Evolutionary conservation across 495 filamentous ascomycete genomes (phyloP).

Genomic region (Hypoxylon cercidicola): DNA sequence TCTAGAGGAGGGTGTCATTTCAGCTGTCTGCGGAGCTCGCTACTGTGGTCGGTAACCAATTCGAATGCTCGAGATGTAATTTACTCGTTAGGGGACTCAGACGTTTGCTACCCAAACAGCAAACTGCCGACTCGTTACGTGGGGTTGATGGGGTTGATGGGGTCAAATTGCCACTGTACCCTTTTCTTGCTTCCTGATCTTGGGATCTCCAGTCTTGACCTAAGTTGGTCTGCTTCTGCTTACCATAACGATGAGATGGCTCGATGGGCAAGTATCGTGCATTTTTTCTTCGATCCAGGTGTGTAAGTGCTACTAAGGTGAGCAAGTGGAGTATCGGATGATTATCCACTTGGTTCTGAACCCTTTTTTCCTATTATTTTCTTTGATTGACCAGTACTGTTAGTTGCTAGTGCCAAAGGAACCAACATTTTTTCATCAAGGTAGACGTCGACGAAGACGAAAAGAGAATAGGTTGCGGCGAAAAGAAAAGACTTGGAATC

Average conservation of each 20-base stretch:
- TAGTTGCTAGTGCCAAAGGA: neutral
- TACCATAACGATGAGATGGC: too few species aligned
- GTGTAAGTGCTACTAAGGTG: slow-evolving; percentile 12
- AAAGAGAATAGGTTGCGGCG: slow-evolving; percentile 32
- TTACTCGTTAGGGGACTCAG: slow-evolving; percentile 17
- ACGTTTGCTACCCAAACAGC: slow-evolving; percentile 41
- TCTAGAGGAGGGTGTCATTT: slow-evolving; percentile 9
- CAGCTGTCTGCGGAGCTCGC: slow-evolving; percentile 22
- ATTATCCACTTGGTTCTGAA: neutral
- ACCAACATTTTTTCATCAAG: neutral
- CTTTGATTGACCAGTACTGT: neutral
- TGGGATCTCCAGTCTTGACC: slow-evolving; percentile 4
- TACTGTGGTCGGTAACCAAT: slow-evolving; percentile 43
- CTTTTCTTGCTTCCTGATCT: neutral
- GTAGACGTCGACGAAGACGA: neutral
- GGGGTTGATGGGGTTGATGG: slow-evolving; percentile 34
- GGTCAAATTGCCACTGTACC: neutral
- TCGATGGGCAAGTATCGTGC: neutral
- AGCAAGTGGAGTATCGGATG: slow-evolving; percentile 6
- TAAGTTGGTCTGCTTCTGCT: slow-evolving; percentile 1
- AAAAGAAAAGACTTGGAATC: slow-evolving; percentile 23
- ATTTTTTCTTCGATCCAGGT: slow-evolving; percentile 4
- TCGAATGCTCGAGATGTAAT: slow-evolving; percentile 30
- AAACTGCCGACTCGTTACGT: slow-evolving; percentile 40
- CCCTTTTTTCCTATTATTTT: neutral